Evolutionary conservation across 106 monocot species (phyloP), one percentile per base, ranked within the genome.

Genomic region (Hemerocallis citrina): DNA sequence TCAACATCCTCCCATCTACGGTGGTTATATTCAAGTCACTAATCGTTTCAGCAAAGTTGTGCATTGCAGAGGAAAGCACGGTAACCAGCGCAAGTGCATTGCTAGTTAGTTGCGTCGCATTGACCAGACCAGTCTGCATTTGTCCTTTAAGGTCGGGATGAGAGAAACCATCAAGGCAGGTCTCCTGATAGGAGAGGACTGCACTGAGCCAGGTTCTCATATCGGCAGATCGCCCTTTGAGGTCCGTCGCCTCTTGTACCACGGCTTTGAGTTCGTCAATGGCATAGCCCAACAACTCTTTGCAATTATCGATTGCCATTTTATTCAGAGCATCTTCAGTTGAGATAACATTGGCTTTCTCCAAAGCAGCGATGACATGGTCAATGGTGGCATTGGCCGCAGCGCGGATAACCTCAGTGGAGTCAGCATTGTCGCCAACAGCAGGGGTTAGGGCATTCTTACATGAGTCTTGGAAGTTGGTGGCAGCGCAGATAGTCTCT

Each of bases 151-250:
- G 73, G 22, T 76, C 48, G 7, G 73, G 40, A 59, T 78, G 72
- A 33, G 75, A 72, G 63, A 87, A 87, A 5, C 82, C 87, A 8
- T 87, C 81, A 28, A 87, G 59, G 73, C 87, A 87, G 0, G 82
- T 87, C 39, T 79, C 79, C 57, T 87, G 66, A 55, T 79, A 79
- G 12, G 82, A 82, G 25, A 81, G 17, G 8, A 75, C 68, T 22
- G 82, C 78, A 59, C 82, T 82, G 31, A 87, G 72, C 87, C 87
- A 87, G 33, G 62, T 21, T 4, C 73, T 15, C 25, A 75, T 68
- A 9, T 73, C 1, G 5, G 3, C 15, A n/a, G n/a, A n/a, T n/a
- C n/a, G n/a, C 0, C 48, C 62, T 27, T 82, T n/a, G 40, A 64
- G 30, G 6, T 57, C 46, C 17, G 69, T 20, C 13, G 79, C 69